These are phyloP conservation scores for Aspergillus sergii DNA, from an alignment of 2,329 filamentous ascomycete species.

Conservation along the genomic window DNA sequence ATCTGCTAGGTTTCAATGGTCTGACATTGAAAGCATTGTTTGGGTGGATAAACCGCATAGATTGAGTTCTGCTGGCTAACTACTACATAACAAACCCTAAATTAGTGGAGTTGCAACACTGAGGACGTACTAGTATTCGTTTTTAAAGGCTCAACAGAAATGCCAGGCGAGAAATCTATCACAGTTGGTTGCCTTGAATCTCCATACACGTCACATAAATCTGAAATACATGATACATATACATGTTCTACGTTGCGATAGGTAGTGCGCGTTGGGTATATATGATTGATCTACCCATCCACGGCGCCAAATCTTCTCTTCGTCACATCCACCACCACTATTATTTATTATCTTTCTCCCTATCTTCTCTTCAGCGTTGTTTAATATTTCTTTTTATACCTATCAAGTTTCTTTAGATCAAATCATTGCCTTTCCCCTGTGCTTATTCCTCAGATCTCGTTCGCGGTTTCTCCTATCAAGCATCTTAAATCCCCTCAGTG, in stretches of 20 bases:
- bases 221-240: conserved; percentile 3
- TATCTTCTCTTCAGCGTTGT: not conserved
- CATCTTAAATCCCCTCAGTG: not conserved
- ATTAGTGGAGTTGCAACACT: not conserved
- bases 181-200: not conserved
- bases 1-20: no score
- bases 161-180: not conserved
- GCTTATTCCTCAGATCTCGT: not conserved
- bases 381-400: not conserved
- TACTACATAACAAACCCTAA: not conserved
- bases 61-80: not conserved
- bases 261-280: not conserved
- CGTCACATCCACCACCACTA: not conserved
- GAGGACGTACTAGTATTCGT: not conserved
- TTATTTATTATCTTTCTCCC: not conserved
- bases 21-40: not conserved
- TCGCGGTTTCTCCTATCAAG: not conserved
- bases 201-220: conserved; percentile 1
- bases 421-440: not conserved
- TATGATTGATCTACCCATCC: not conserved
- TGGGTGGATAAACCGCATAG: not conserved
- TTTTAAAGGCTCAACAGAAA: not conserved
- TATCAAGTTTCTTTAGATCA: not conserved
- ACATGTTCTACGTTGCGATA: not conserved
- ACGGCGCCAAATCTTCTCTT: not conserved